phyloP scores from a whole-genome alignment of 306 rosid species.

The Rosa lucieae region DNA sequence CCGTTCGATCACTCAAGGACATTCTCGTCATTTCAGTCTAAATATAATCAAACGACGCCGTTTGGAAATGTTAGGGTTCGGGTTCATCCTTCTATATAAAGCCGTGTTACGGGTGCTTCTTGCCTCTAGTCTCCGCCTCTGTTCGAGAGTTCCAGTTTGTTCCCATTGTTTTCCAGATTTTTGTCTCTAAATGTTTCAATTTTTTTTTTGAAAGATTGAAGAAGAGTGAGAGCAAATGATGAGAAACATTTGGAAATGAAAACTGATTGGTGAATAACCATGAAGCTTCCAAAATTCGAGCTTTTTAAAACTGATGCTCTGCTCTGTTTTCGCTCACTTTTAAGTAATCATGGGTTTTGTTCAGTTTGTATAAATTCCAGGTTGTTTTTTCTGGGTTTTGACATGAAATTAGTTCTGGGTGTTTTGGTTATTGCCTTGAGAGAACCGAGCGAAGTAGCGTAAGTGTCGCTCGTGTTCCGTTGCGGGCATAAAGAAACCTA shows the following conservation, averaged over 20 bases:
- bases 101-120: too few species aligned
- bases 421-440: slow-evolving; percentile 10
- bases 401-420: background rate
- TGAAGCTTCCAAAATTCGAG: slow-evolving; percentile 27
- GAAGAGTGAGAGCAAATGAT: slow-evolving; percentile 5
- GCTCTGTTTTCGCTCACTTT: background rate
- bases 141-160: background rate
- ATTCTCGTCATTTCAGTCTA: background rate
- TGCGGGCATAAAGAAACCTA: slow-evolving; percentile 7
- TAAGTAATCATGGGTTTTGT: background rate
- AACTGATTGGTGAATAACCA: slow-evolving; percentile 17
- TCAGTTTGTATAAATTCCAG: background rate
- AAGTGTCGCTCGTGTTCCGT: slow-evolving; percentile 12
- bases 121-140: background rate
- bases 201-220: too few species aligned
- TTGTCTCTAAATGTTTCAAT: background rate
- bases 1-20: background rate
- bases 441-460: background rate
- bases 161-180: background rate
- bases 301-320: slow-evolving; percentile 26
- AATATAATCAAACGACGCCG: background rate
- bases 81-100: background rate
- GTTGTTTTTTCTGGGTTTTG: background rate
- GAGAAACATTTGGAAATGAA: slow-evolving; percentile 8
- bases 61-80: background rate